Conservation (phyloP, 2,329 filamentous ascomycete genomes). For the Proliferodiscus dingleyae region DNA sequence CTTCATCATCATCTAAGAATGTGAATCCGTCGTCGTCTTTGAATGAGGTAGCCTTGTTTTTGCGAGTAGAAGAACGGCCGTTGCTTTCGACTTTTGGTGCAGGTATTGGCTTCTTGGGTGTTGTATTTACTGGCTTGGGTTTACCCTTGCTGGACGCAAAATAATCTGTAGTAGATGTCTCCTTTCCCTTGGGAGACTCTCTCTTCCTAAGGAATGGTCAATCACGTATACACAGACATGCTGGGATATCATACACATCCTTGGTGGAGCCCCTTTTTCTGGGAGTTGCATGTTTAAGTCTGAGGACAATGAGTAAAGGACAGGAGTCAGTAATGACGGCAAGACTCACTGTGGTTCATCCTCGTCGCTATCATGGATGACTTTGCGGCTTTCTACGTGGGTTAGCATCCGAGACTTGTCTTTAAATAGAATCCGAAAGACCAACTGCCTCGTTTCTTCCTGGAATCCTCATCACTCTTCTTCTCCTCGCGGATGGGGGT, state of each 20-base stretch:
- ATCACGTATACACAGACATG: not conserved
- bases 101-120: slow-evolving; percentile 20
- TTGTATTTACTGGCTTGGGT: slow-evolving; percentile 18
- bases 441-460: slow-evolving; percentile 31
- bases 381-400: slow-evolving; percentile 52
- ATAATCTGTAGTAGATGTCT: slow-evolving; percentile 32
- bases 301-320: slow-evolving; percentile 23
- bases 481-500: slow-evolving; percentile 43
- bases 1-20: slow-evolving; percentile 61
- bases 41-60: slow-evolving; percentile 22
- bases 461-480: slow-evolving; percentile 30
- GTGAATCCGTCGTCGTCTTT: slow-evolving; percentile 46
- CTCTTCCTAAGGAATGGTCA: slow-evolving; percentile 21
- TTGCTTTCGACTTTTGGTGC: slow-evolving; percentile 16
- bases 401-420: slow-evolving; percentile 8
- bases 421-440: not conserved
- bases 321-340: not conserved
- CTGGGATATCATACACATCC: slow-evolving; percentile 37
- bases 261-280: slow-evolving; percentile 59
- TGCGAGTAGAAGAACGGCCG: slow-evolving; percentile 26
- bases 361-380: slow-evolving; percentile 77
- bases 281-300: slow-evolving; percentile 40
- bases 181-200: slow-evolving; percentile 29
- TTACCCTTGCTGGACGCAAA: slow-evolving; percentile 32
- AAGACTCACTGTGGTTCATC: slow-evolving; percentile 49